These are phyloP conservation scores for Alternaria dauci DNA, from an alignment of 2,329 filamentous ascomycete species.

Conservation along the genomic window DNA sequence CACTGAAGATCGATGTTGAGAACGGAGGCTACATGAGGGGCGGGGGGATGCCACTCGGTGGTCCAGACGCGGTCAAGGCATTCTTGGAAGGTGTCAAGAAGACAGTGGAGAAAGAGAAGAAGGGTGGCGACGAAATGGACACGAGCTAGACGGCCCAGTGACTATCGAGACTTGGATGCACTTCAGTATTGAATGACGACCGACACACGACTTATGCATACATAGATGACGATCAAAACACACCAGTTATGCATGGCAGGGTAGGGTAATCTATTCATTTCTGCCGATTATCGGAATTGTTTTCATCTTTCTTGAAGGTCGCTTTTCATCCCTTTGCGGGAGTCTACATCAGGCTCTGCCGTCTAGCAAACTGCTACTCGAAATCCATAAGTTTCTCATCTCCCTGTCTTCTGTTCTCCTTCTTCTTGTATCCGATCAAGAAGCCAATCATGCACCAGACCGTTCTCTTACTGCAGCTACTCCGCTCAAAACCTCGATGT, in stretches of 20 bases:
- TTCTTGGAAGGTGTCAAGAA: constrained; percentile 91
- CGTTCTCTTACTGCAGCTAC: constrained; percentile 25
- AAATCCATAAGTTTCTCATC: neutral
- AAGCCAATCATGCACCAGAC: constrained; percentile 9
- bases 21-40: constrained; percentile 84
- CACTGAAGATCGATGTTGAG: constrained; percentile 78
- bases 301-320: neutral
- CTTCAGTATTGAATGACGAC: constrained; percentile 6
- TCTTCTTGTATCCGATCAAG: neutral
- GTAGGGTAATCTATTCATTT: neutral
- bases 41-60: constrained; percentile 83
- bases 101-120: constrained; percentile 67
- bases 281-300: neutral
- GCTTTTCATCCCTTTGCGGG: neutral
- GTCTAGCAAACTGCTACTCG: neutral
- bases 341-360: neutral
- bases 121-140: constrained; percentile 45
- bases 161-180: neutral
- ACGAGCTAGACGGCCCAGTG: constrained; percentile 27
- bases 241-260: neutral
- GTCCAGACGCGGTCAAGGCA: constrained; percentile 86
- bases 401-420: neutral
- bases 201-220: constrained; percentile 15
- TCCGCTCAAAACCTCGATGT: constrained; percentile 32
- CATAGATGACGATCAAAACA: constrained; percentile 9